Conservation (phyloP, 1,139 yeast species). For the Debaryomyces nepalensis region DNA sequence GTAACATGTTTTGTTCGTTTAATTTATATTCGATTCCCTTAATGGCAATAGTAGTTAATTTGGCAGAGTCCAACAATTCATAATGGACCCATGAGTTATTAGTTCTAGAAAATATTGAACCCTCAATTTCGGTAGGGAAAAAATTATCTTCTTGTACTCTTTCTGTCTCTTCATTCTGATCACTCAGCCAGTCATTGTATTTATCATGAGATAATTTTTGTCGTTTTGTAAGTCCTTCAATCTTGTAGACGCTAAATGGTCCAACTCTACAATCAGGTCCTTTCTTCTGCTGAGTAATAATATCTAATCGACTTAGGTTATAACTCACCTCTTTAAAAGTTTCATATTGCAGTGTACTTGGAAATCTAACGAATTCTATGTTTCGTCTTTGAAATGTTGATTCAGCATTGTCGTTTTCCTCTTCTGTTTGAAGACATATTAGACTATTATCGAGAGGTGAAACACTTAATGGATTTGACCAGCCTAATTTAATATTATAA, state of each 20-base stretch:
- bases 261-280: constrained; percentile 27
- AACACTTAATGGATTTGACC: constrained; percentile 42
- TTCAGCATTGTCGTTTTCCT: constrained; percentile 26
- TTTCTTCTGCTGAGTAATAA: constrained; percentile 8
- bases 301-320: constrained; percentile 34
- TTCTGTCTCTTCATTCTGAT: background rate
- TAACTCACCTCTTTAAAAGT: constrained; percentile 37
- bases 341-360: constrained; percentile 34
- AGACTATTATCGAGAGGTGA: constrained; percentile 24
- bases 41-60: constrained; percentile 46
- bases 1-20: constrained; percentile 50
- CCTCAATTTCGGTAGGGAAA: constrained; percentile 1
- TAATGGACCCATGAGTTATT: constrained; percentile 42
- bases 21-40: constrained; percentile 45
- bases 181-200: background rate
- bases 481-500: constrained; percentile 44
- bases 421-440: constrained; percentile 23
- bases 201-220: background rate
- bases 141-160: background rate
- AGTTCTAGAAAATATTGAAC: constrained; percentile 25
- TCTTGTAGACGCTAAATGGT: constrained; percentile 35
- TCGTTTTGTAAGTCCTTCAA: constrained; percentile 1
- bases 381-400: constrained; percentile 42
- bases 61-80: constrained; percentile 42
- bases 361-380: constrained; percentile 41